Percentiles rank a stretch among this genome's conserved stretches.
These are phyloP conservation scores for Raffaelea ambrosiae DNA, from an alignment of 2,329 filamentous ascomycete genomes.

Conservation along the genomic window DNA sequence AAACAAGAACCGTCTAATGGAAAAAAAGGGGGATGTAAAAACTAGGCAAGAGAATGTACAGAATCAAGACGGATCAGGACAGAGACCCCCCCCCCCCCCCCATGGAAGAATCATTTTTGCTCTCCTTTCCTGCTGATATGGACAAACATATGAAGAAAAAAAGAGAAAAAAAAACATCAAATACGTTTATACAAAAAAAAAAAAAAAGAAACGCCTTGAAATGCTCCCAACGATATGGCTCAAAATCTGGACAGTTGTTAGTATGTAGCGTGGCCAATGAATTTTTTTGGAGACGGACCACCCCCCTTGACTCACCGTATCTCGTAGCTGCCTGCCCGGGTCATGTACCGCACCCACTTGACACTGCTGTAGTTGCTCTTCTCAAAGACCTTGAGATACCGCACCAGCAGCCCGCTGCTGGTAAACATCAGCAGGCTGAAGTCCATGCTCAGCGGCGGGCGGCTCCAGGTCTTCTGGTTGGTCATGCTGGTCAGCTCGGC, in stretches of 20 bases:
- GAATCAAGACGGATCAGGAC: too few species aligned
- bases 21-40: too few species aligned
- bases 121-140: too few species aligned
- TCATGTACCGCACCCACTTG: conserved; percentile 99
- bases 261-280: too few species aligned
- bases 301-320: conserved; percentile 54
- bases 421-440: conserved; percentile 98
- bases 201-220: conserved; percentile 3
- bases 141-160: too few species aligned
- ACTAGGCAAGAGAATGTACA: too few species aligned
- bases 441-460: conserved; percentile 82
- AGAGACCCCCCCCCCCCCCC: too few species aligned
- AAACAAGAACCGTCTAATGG: too few species aligned
- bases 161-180: too few species aligned
- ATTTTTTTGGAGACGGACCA: too few species aligned
- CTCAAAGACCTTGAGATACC: conserved; percentile 98
- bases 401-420: conserved; percentile 80
- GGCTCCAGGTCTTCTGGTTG: conserved; percentile 93
- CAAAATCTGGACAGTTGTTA: conserved; percentile 1
- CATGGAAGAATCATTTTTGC: too few species aligned
- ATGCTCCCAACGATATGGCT: neutral
- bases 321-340: conserved; percentile 92
- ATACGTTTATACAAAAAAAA: too few species aligned
- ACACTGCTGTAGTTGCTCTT: conserved; percentile 98
- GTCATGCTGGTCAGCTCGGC: conserved; percentile 94